phyloP scores from a whole-genome alignment of 805 yeast genomes.

The Cyberlindnera euphorbiae region DNA sequence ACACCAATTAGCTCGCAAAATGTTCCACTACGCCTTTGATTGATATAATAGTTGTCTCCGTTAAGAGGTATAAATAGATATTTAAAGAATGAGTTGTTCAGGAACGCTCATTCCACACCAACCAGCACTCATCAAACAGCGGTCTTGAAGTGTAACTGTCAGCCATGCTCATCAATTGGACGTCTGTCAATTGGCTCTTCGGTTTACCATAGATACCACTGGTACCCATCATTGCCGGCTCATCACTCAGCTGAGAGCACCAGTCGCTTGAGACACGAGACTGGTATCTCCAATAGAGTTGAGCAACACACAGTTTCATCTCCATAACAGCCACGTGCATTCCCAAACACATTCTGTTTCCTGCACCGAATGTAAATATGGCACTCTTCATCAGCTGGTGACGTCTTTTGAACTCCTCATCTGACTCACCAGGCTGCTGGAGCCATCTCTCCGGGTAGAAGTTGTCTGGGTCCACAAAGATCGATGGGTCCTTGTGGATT shows the following conservation, averaged over 20 bases:
- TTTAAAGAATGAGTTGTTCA: too few relatives aligned
- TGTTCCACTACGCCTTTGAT: too few relatives aligned
- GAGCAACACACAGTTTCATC: constrained; percentile 53
- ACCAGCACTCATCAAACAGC: constrained; percentile 46
- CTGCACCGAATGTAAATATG: constrained; percentile 70
- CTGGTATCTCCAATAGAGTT: constrained; percentile 45
- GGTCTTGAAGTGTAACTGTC: constrained; percentile 54
- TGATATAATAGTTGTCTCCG: neutral
- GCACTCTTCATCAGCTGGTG: constrained; percentile 42
- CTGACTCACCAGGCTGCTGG: constrained; percentile 31
- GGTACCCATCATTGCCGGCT: constrained; percentile 25
- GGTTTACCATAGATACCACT: constrained; percentile 3
- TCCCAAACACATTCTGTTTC: constrained; percentile 71
- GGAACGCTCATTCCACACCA: constrained; percentile 23
- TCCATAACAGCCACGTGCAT: constrained; percentile 63
- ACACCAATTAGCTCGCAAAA: too few relatives aligned
- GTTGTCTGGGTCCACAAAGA: constrained; percentile 43
- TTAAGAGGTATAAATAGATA: neutral
- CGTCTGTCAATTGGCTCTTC: constrained; percentile 30
- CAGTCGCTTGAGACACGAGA: constrained; percentile 39
- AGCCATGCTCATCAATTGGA: constrained; percentile 50
- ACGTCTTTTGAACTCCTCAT: constrained; percentile 31
- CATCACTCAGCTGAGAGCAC: constrained; percentile 33
- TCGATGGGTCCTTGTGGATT: constrained; percentile 44
- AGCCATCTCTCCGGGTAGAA: constrained; percentile 68